Conservation (phyloP, 2,329 filamentous ascomycete species). For the Epicoccum sorghinum region DNA sequence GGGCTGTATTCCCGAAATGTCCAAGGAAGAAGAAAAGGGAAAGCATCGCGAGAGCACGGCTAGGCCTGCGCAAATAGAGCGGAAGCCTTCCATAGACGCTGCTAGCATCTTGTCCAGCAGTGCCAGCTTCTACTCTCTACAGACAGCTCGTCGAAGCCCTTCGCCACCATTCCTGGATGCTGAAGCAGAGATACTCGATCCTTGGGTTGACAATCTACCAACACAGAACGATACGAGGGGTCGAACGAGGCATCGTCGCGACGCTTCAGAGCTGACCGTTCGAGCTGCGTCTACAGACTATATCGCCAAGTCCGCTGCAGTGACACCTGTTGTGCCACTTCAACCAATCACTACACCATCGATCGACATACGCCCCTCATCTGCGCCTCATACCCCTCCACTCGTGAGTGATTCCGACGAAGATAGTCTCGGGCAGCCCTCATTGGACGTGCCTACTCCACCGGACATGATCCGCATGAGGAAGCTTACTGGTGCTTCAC, state of each 20-base stretch:
- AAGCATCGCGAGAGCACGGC: conserved; percentile 7
- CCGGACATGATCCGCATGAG: conserved; percentile 46
- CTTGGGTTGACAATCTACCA: conserved; percentile 29
- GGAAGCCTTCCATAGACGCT: conserved; percentile 35
- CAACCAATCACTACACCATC: conserved; percentile 25
- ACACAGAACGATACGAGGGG: conserved; percentile 30
- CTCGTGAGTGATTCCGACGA: conserved; percentile 53
- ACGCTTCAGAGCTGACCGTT: conserved; percentile 46
- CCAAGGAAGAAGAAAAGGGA: conserved; percentile 12
- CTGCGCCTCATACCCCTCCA: conserved; percentile 53
- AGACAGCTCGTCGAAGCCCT: conserved; percentile 32
- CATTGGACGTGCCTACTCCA: conserved; percentile 49
- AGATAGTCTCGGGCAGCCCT: conserved; percentile 49
- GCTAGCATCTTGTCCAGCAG: conserved; percentile 42
- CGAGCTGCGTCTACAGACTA: conserved; percentile 28
- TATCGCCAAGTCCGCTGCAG: conserved; percentile 20
- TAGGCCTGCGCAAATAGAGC: conserved; percentile 22
- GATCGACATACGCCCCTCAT: conserved; percentile 32
- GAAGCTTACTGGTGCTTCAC: conserved; percentile 59
- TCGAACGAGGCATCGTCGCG: conserved; percentile 42
- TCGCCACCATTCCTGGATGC: conserved; percentile 34
- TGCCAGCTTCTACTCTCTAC: conserved; percentile 48
- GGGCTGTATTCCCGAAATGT: conserved; percentile 29
- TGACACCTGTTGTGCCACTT: conserved; percentile 32
- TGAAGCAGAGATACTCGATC: conserved; percentile 34